A percentile compares a stretch with the other conserved stretches of the same genome.
Evolutionary conservation across 306 rosid genomes (phyloP).

Genomic region (Castanea crenata): DNA sequence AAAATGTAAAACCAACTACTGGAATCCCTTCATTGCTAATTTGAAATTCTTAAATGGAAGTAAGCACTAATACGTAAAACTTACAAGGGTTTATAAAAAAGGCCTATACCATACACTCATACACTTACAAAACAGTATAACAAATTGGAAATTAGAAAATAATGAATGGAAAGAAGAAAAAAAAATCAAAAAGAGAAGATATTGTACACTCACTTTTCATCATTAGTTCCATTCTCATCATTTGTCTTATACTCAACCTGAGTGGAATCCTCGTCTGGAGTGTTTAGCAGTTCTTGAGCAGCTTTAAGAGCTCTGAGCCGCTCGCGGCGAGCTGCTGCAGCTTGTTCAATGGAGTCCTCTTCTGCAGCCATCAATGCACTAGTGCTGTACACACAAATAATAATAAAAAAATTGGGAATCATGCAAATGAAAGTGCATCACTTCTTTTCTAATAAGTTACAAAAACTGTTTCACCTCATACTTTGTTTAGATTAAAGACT

Average conservation of each 20-base stretch:
- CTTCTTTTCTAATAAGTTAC: background rate
- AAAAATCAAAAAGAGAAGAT: background rate
- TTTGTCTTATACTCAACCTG: constrained; percentile 29
- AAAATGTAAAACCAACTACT: background rate
- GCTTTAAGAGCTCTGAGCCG: constrained; percentile 73
- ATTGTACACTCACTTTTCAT: constrained; percentile 39
- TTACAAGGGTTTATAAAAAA: background rate
- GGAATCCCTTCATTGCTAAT: background rate
- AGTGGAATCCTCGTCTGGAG: constrained; percentile 49
- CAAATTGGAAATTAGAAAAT: background rate
- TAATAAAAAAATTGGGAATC: background rate
- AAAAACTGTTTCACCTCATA: too few species aligned
- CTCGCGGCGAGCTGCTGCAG: constrained; percentile 72
- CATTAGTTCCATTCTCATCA: constrained; percentile 13
- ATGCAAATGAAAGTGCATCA: background rate
- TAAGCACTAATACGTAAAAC: background rate
- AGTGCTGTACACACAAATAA: background rate
- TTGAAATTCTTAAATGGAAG: background rate
- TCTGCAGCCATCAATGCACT: constrained; percentile 46
- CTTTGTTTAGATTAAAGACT: too few species aligned
- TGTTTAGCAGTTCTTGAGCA: constrained; percentile 60
- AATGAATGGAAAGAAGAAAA: background rate
- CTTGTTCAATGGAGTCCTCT: constrained; percentile 67
- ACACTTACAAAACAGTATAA: background rate
- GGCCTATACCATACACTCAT: background rate